Conservation (phyloP, 805 yeast species). For the Sungouiozyma ichnusensis region DNA sequence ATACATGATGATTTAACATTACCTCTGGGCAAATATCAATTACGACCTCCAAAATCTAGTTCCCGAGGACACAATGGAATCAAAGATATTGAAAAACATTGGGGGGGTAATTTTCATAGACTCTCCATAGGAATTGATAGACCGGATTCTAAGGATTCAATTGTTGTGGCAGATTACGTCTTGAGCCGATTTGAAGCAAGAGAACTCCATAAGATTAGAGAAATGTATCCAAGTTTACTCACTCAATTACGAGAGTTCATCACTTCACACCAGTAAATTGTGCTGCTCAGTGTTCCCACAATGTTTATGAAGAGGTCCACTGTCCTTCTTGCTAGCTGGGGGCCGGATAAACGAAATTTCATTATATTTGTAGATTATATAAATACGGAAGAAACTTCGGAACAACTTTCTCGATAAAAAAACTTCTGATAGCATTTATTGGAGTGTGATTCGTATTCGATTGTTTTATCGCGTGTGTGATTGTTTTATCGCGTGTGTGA, state of each 20-base stretch:
- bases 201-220: constrained; percentile 1
- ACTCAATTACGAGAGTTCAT: background rate
- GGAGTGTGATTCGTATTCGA: too few relatives aligned
- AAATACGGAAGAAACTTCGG: background rate
- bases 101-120: constrained; percentile 49
- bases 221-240: background rate
- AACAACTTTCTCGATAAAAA: too few relatives aligned
- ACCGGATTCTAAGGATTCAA: constrained; percentile 27
- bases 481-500: too few relatives aligned
- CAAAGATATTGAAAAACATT: constrained; percentile 38
- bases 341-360: background rate
- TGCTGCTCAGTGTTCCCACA: too few relatives aligned
- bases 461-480: too few relatives aligned
- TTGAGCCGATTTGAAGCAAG: constrained; percentile 35
- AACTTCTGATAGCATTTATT: too few relatives aligned
- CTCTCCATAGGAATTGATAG: constrained; percentile 72
- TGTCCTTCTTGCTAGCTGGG: too few relatives aligned
- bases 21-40: constrained; percentile 53
- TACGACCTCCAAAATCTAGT: constrained; percentile 49
- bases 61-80: constrained; percentile 83
- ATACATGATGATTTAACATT: constrained; percentile 73
- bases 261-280: background rate
- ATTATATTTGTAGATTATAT: too few relatives aligned
- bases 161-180: constrained; percentile 51
- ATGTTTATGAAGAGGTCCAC: too few relatives aligned